Base-by-base conservation (phyloP, 306 rosid genomes). In the Ormosia semicastrata region DNA sequence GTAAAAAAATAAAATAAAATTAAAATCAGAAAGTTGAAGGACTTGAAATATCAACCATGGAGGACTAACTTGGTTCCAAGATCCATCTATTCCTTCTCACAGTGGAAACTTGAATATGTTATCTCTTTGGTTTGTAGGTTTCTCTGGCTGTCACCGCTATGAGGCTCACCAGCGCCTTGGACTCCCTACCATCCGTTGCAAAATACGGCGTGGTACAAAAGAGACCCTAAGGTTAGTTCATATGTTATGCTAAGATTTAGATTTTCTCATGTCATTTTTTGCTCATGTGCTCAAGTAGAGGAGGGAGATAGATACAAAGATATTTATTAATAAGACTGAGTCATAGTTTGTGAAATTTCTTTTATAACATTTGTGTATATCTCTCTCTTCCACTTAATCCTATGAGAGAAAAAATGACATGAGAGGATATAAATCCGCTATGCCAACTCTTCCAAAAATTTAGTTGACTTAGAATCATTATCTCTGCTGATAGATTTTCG, bases 81-180 rank as follows among this genome's bases (percentile, higher is more conserved):
- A 62, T 57, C 40, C 8, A 12, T 82, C 3, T 5, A 47, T 10
- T 9, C 8, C 36, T 70, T 81, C 29, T 67, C 62, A 33, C 39
- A 13, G 1, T 65, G 18, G 47, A 64, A 65, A 73, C 77, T 15
- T 30, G 24, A 24, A 33, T 6, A 4, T 30, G 7, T 57, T 14
- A 6, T 56, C 63, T 71, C 29, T 24, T 70, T 68, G 44, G 33
- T 73, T 50, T 80, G 52, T 39, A 93, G 99, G 99, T 76, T 95
- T 95, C 86, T 95, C 97, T 6, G 98, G 98, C 18, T 95, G 99
- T 82, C 99, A 93, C 80, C 99, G 98, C 41, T 93, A 88, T 0
- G 99, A 95, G 75, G 98, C 99, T 76, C 99, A 95, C 84, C 99
- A 95, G 59, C 91, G 85, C 60, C 95, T 93, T 33, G 97, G 98